These are phyloP conservation scores for Arthroderma sp. DNA, from an alignment of 2,329 filamentous ascomycete species.

Conservation along the genomic window DNA sequence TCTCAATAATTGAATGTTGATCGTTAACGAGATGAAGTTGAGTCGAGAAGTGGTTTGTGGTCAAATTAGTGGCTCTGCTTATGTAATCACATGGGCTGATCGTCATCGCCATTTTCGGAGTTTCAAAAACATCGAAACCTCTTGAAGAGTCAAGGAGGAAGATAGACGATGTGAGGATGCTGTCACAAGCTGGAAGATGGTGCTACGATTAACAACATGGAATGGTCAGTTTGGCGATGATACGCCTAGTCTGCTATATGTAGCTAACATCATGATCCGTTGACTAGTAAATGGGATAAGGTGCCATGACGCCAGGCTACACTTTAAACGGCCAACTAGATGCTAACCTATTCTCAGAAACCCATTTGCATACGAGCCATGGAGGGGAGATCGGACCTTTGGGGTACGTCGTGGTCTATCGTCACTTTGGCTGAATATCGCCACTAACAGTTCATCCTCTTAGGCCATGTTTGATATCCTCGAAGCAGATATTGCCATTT, in stretches of 20 bases:
- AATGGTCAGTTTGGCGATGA: conserved; percentile 48
- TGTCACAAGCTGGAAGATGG: conserved; percentile 2
- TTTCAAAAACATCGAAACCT: not conserved
- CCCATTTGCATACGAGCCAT: conserved; percentile 74
- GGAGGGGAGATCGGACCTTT: conserved; percentile 59
- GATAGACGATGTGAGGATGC: not conserved
- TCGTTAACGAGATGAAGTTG: not conserved
- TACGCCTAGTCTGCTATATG: not conserved
- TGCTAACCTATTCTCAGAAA: conserved; percentile 43
- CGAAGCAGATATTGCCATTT: conserved; percentile 81
- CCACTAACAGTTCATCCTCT: not conserved
- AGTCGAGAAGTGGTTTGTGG: not conserved
- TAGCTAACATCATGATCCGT: conserved; percentile 14
- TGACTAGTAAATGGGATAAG: conserved; percentile 64
- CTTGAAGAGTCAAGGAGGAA: not conserved
- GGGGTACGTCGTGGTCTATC: conserved; percentile 37
- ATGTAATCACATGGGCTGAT: conserved; percentile 1
- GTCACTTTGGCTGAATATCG: not conserved
- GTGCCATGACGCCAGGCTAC: conserved; percentile 28
- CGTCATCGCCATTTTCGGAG: not conserved
- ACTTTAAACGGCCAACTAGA: not conserved
- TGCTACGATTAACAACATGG: conserved; percentile 71
- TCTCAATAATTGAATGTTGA: not conserved
- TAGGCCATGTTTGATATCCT: conserved; percentile 89
- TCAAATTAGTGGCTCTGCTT: conserved; percentile 2